Evolutionary conservation across 345 rosid genomes (phyloP), one percentile per base, ranked within the genome.

Genomic region (Citrus sp.): DNA sequence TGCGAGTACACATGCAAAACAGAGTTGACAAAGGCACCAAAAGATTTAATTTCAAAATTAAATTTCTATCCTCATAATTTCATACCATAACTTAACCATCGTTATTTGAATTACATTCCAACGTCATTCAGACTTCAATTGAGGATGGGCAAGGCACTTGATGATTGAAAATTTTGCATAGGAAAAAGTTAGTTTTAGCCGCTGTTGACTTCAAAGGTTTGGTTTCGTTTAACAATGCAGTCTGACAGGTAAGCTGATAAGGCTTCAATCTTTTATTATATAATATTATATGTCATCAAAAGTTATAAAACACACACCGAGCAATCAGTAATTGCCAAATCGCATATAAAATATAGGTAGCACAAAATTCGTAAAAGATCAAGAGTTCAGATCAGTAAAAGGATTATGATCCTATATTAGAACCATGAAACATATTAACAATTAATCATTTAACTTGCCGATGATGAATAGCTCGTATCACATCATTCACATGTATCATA

Each of bases 331-430:
- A 54, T 42, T 0, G 22, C 1, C 58, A 18, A 54, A 54, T 35
- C 7, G 0, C 5, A 34, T 5, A 34, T 34, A 5, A 34, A 34
- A 34, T 34, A 34, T 0, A 5, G 0, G 1, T 34, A 1, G 0
- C 1, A 34, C 1, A 0, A 34, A 0, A 34, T 34, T 32, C 4
- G 0, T 3, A 32, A 32, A 32, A 32, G 0, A 32, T 25, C 0
- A 25, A 25, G 25, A n/a, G n/a, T n/a, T n/a, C n/a, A n/a, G n/a
- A n/a, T n/a, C n/a, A n/a, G n/a, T n/a, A n/a, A n/a, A n/a, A n/a
- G n/a, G n/a, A n/a, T n/a, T n/a, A n/a, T n/a, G n/a, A n/a, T n/a
- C n/a, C n/a, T n/a, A n/a, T n/a, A n/a, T n/a, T n/a, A n/a, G n/a
- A n/a, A n/a, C n/a, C n/a, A n/a, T n/a, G n/a, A n/a, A n/a, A n/a